Percentiles rank a stretch among this genome's conserved stretches.
phyloP scores from a whole-genome alignment of 331 rosid genomes.

The Phaseolus coccineus region DNA sequence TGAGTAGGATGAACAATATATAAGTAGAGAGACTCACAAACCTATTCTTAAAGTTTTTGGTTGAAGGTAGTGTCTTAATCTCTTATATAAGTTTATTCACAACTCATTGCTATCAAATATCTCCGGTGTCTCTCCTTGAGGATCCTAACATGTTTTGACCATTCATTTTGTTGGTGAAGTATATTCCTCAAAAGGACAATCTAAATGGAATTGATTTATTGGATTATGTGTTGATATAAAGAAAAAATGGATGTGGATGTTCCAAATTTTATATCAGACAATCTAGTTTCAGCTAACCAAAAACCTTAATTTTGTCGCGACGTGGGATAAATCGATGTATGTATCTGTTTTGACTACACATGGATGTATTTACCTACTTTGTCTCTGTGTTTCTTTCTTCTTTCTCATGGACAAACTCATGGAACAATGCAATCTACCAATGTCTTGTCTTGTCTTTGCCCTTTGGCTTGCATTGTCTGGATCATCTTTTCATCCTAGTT shows the following conservation, averaged over 20 bases:
- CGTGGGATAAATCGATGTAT: background rate
- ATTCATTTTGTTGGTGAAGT: background rate
- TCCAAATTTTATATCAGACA: slow-evolving; percentile 1
- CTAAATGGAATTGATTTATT: slow-evolving; percentile 30
- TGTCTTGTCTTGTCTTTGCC: background rate
- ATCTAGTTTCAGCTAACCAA: slow-evolving; percentile 10
- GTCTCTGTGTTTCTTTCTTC: background rate
- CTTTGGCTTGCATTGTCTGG: slow-evolving; percentile 12
- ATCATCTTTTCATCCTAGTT: slow-evolving; percentile 9
- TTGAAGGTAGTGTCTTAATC: too few relatives aligned
- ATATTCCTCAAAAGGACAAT: background rate
- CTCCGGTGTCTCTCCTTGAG: too few relatives aligned
- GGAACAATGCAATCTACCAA: background rate
- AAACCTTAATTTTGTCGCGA: slow-evolving; percentile 2
- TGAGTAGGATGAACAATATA: too few relatives aligned
- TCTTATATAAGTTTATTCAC: too few relatives aligned
- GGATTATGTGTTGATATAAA: slow-evolving; percentile 6
- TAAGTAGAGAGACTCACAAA: too few relatives aligned
- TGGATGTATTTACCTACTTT: background rate
- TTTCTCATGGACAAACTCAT: background rate
- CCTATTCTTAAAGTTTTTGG: too few relatives aligned
- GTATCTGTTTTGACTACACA: background rate
- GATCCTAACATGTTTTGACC: background rate
- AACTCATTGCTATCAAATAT: too few relatives aligned
- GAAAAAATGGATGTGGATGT: background rate